Evolutionary conservation across 1,284 basidiomycete species (phyloP), one percentile per base, ranked within the genome.

Genomic region (Cryptococcus floricola): DNA sequence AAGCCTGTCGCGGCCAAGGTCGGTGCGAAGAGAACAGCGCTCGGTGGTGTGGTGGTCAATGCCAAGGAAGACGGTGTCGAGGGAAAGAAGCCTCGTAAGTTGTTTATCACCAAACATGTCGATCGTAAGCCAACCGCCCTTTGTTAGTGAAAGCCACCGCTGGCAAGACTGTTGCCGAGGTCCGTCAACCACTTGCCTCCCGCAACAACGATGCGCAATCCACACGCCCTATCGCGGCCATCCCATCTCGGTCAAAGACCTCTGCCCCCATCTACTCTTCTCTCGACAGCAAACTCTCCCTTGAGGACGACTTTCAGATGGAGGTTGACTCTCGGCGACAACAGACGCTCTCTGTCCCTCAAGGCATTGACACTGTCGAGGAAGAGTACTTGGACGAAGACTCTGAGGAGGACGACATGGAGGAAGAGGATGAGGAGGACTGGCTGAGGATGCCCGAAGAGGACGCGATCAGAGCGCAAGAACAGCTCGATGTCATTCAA

Each of bases 401-500:
- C n/a, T 54, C 53, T 23, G 62, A 62, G 18, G 66, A 67, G 16
- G 71, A 74, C 37, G 70, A 70, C 46, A 68, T 71, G 50, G 72
- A 80, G 53, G 80, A 82, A 37, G 80, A 79, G 16, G 76, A 78
- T 44, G 80, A 86, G 16, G 81, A 83, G 16, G 81, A 95, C 63
- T 87, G 86, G 66, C 81, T 85, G 50, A 80, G 79, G 42, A 89
- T 91, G 77, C 52, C 67, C n/a, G 63, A 67, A 23, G 74, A 76
- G 46, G 73, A 76, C 27, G 65, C 65, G 39, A 28, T 58, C n/a
- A 52, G 61, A 25, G 71, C 67, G 28, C 59, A 69, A 39, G 59
- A 66, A 34, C 61, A 76, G 53, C 61, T 80, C 34, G 62, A 68
- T 25, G 61, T 68, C 48, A 67, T 81, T 47, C 67, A 69, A 58